Evolutionary conservation across 805 yeast genomes (phyloP).

Genomic region (Pichia paraexigua): DNA sequence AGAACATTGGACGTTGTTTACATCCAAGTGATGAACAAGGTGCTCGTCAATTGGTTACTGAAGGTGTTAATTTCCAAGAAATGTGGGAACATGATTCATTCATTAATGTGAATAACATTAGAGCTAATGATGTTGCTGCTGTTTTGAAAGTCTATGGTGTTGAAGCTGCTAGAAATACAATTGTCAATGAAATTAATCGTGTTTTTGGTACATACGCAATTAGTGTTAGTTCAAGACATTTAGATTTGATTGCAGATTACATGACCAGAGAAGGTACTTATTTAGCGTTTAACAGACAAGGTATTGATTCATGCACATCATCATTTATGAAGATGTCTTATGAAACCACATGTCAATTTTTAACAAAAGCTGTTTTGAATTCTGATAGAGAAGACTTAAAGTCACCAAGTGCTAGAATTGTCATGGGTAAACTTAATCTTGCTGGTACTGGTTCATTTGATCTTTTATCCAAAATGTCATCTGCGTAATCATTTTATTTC

Average conservation of each 20-base stretch:
- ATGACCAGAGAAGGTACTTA: constrained; percentile 99
- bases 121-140: constrained; percentile 88
- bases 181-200: constrained; percentile 89
- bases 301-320: constrained; percentile 91
- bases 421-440: constrained; percentile 79
- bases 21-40: constrained; percentile 68
- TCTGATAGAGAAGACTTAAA: constrained; percentile 83
- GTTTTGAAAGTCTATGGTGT: constrained; percentile 92
- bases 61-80: constrained; percentile 95
- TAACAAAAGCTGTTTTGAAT: constrained; percentile 92
- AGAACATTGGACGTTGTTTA: constrained; percentile 86
- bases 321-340: constrained; percentile 98
- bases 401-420: constrained; percentile 90
- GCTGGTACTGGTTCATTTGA: constrained; percentile 98
- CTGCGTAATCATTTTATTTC: constrained; percentile 3
- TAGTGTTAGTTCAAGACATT: constrained; percentile 84
- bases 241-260: constrained; percentile 95
- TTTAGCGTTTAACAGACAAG: constrained; percentile 95
- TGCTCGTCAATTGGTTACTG: constrained; percentile 78
- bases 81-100: constrained; percentile 98
- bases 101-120: constrained; percentile 79
- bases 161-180: constrained; percentile 97
- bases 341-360: constrained; percentile 96
- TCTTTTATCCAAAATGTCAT: constrained; percentile 47
- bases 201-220: constrained; percentile 97